Percentiles rank a stretch among this genome's conserved stretches.
Conservation (phyloP, 371 early-diverging fungal genomes). For the Mucor saturninus region DNA sequence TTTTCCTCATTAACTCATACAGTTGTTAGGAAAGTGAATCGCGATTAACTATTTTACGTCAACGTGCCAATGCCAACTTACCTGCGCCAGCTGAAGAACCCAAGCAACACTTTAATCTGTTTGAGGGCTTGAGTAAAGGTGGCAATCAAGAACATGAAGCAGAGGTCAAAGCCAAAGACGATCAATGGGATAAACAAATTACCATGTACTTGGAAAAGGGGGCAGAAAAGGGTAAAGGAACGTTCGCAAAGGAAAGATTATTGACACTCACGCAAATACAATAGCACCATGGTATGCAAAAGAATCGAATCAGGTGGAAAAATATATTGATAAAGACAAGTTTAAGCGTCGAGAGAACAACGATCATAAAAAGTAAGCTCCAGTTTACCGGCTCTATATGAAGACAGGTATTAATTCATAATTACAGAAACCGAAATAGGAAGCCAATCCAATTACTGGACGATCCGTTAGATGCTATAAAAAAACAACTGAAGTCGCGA, state of each 20-base stretch:
- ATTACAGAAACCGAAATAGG: constrained; percentile 20
- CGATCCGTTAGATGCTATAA: constrained; percentile 36
- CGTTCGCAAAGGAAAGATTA: too few relatives aligned
- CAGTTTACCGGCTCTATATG: too few relatives aligned
- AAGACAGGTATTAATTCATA: too few relatives aligned
- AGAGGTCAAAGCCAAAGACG: constrained; percentile 60
- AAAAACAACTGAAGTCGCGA: constrained; percentile 8
- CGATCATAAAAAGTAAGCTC: constrained; percentile 7
- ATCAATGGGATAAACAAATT: constrained; percentile 60
- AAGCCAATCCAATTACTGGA: constrained; percentile 26
- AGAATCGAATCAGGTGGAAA: constrained; percentile 21
- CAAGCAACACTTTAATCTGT: constrained; percentile 61
- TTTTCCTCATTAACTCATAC: not conserved
- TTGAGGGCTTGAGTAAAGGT: constrained; percentile 50
- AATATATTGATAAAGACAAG: constrained; percentile 27
- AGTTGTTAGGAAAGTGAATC: constrained; percentile 74
- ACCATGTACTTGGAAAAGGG: constrained; percentile 71
- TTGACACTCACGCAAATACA: too few relatives aligned
- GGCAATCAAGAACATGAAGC: constrained; percentile 64
- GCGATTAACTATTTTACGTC: constrained; percentile 51
- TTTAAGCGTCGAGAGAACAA: constrained; percentile 7
- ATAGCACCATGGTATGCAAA: constrained; percentile 36
- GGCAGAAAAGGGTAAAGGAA: constrained; percentile 26
- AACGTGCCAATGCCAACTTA: constrained; percentile 43
- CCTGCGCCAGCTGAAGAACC: not conserved